Evolutionary conservation across 2,329 filamentous ascomycete genomes (phyloP).

Genomic region (Byssothecium circinans): DNA sequence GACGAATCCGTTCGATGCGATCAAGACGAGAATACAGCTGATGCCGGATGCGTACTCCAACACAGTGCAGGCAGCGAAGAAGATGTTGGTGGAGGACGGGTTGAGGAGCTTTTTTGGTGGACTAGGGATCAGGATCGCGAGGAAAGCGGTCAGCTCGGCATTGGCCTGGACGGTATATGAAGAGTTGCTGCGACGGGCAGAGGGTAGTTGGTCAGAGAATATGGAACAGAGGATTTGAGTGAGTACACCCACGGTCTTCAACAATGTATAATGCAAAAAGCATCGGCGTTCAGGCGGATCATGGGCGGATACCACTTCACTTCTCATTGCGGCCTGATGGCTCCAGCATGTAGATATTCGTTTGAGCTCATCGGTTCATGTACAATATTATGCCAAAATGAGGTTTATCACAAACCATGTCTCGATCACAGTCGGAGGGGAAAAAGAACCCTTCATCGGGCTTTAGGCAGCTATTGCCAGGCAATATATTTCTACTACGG

Average conservation of each 20-base stretch:
- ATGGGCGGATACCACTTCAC: neutral
- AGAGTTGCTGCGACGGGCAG: conserved; percentile 78
- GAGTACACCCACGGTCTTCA: too few species aligned
- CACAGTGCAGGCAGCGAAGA: conserved; percentile 72
- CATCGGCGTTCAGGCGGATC: neutral
- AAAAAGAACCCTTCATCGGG: conserved; percentile 11
- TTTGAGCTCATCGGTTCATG: conserved; percentile 4
- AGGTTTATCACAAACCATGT: neutral
- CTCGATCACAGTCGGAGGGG: neutral
- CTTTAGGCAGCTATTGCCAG: conserved; percentile 3
- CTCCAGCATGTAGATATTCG: neutral
- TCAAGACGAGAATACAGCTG: conserved; percentile 93
- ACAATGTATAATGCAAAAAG: conserved; percentile 4
- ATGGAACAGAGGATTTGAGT: conserved; percentile 29
- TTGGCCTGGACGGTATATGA: conserved; percentile 97
- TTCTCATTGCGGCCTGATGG: neutral
- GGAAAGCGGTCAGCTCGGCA: conserved; percentile 92
- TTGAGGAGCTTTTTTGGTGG: conserved; percentile 81
- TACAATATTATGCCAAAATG: neutral
- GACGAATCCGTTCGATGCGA: conserved; percentile 94
- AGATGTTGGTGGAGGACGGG: conserved; percentile 83
- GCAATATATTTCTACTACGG: too few species aligned
- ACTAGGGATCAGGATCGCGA: conserved; percentile 78
- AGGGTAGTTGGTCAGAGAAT: conserved; percentile 44
- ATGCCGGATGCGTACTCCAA: conserved; percentile 83